Conservation (phyloP, 2,329 filamentous ascomycete species). For the Fusarium chlamydosporum region DNA sequence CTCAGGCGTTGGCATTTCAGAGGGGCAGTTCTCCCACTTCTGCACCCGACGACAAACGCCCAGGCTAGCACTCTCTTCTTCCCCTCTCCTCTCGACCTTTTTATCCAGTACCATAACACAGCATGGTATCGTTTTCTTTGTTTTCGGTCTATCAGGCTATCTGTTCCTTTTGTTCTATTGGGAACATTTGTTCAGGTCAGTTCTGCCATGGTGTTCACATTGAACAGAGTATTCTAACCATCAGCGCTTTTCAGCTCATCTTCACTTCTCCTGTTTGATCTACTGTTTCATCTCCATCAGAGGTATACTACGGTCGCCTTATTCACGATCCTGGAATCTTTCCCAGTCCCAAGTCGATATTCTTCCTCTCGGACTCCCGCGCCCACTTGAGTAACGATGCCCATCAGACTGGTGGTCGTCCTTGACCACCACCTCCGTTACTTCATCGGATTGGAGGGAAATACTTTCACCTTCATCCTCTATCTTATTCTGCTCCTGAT, state of each 20-base stretch:
- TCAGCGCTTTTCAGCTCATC: not conserved
- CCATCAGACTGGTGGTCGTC: not conserved
- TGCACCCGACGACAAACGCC: constrained; percentile 2
- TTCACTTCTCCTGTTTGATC: not conserved
- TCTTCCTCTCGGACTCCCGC: not conserved
- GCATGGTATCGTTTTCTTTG: not conserved
- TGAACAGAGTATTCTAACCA: constrained; percentile 15
- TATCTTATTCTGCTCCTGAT: not conserved
- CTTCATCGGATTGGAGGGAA: not conserved
- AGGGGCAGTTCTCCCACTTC: constrained; percentile 5
- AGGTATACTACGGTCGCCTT: not conserved
- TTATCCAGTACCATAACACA: not conserved
- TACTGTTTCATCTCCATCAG: not conserved
- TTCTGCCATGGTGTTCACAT: constrained; percentile 5
- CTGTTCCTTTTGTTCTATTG: not conserved
- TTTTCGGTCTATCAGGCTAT: not conserved
- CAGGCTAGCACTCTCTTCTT: constrained; percentile 6
- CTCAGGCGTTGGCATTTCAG: not conserved
- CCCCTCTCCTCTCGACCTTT: constrained; percentile 2
- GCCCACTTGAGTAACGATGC: not conserved
- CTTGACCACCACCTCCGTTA: not conserved
- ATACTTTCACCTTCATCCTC: not conserved
- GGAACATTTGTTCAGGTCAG: constrained; percentile 24
- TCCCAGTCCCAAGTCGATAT: not conserved
- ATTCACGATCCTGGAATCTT: not conserved